Evolutionary conservation across 805 yeast genomes (phyloP), one percentile per base, ranked within the genome.

Genomic region (Yarrowia keelungensis): DNA sequence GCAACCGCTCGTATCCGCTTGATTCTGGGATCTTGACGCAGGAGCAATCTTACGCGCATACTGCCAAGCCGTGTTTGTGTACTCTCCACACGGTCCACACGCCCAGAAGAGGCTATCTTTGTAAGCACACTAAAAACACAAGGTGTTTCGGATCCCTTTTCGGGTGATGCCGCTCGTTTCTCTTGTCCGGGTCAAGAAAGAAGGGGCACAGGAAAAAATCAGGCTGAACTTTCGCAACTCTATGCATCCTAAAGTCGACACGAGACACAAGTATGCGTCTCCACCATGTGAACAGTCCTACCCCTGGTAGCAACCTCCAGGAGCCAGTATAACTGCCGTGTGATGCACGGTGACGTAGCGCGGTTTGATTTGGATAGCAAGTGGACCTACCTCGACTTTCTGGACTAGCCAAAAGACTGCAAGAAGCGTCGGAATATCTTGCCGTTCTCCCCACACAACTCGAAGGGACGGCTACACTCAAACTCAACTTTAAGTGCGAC

Each of bases 391-490:
- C 39, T 19, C 32, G n/a, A 49, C 19, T 8, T 15, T 1, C 22
- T 49, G 54, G 38, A 49, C 54, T 49, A 49, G 39, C 32, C 8
- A 8, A 7, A 14, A 8, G 8, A 10, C 32, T 26, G 32, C 32
- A 26, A 26, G 7, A 26, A 26, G 38, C 9, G 4, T 12, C 54
- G 54, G 54, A 49, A 32, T 16, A 49, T 49, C 54, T n/a, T 42
- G 32, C n/a, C 19, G 15, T n/a, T n/a, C 46, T 49, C 54, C 54
- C 54, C 54, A 49, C 54, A 49, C 19, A 49, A 49, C 54, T 32
- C 54, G 54, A 35, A 32, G 54, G 54, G 54, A 49, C 54, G 54
- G 54, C 54, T 49, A 26, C 39, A 15, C 22, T 5, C 26, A 45
- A 49, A 32, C 54, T 49, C 51, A 47, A 49, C 54, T 15, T 49